These are phyloP conservation scores for Suillus occidentalis DNA, from an alignment of 768 basidiomycete species.

Conservation along the genomic window DNA sequence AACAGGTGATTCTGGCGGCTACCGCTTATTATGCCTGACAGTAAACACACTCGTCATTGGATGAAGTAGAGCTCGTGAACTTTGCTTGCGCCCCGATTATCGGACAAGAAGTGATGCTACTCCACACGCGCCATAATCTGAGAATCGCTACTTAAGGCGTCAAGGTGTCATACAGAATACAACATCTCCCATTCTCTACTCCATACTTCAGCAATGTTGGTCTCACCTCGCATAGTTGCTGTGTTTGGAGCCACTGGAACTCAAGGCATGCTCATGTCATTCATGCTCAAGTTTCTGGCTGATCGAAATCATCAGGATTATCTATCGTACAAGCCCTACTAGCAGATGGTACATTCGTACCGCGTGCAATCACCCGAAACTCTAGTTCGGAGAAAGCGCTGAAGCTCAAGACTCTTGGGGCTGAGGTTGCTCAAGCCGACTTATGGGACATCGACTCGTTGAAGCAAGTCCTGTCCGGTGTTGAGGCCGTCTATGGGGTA, in stretches of 20 bases:
- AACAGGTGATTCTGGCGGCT: not conserved
- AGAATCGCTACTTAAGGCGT: conserved; percentile 5
- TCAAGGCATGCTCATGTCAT: conserved; percentile 24
- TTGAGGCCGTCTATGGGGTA: conserved; percentile 35
- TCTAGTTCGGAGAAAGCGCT: conserved; percentile 25
- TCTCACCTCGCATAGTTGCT: conserved; percentile 25
- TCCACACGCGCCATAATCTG: not conserved
- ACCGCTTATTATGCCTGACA: not conserved
- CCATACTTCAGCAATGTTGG: conserved; percentile 14
- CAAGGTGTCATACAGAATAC: no score
- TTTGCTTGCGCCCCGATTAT: not conserved
- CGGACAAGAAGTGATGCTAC: not conserved
- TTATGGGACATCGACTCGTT: conserved; percentile 27
- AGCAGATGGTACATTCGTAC: conserved; percentile 22
- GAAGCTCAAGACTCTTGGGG: conserved; percentile 22
- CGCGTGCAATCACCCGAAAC: conserved; percentile 35
- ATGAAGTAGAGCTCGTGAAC: not conserved
- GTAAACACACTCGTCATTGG: not conserved
- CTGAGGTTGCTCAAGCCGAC: conserved; percentile 24
- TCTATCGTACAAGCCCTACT: conserved; percentile 22
- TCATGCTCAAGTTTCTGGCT: not conserved
- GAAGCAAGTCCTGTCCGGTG: conserved; percentile 25
- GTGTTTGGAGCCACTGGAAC: conserved; percentile 39
- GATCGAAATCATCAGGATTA: conserved; percentile 18
- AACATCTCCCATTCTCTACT: not conserved